These are phyloP conservation scores for Apophysomyces variabilis DNA, from an alignment of 371 early-diverging fungal genomes.

Conservation along the genomic window DNA sequence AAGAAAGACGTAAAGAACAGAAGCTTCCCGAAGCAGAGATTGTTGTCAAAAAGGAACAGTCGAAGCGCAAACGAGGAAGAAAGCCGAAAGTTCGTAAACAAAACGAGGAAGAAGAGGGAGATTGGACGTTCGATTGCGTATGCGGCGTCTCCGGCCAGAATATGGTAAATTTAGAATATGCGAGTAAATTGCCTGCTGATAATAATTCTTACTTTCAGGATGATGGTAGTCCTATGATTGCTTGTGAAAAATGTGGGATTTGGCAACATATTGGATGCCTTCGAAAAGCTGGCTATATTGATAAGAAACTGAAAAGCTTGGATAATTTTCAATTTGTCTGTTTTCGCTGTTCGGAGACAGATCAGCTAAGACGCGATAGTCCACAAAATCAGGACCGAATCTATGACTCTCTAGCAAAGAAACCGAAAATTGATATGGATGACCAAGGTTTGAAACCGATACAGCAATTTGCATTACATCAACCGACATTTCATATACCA, in stretches of 20 bases:
- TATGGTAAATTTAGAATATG: conserved; percentile 39
- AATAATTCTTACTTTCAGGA: conserved; percentile 42
- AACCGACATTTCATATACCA: neutral
- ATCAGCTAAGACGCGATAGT: neutral
- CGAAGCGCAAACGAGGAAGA: conserved; percentile 35
- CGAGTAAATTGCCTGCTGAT: neutral
- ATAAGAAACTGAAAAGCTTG: conserved; percentile 27
- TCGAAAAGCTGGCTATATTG: conserved; percentile 47
- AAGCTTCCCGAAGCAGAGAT: conserved; percentile 15
- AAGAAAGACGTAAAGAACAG: conserved; percentile 25
- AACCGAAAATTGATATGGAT: neutral
- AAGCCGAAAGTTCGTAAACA: conserved; percentile 29
- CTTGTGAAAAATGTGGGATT: conserved; percentile 67
- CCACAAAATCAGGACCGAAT: neutral
- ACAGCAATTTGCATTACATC: neutral
- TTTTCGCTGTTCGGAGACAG: conserved; percentile 35
- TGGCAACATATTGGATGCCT: conserved; percentile 79
- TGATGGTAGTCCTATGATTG: conserved; percentile 79
- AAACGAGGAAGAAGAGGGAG: conserved; percentile 51
- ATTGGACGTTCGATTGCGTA: conserved; percentile 61
- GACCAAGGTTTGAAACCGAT: neutral
- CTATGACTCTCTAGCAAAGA: neutral
- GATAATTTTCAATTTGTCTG: conserved; percentile 52
- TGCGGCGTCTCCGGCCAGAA: conserved; percentile 63
- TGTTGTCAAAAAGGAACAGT: conserved; percentile 16